Evolutionary conservation across 345 rosid species (phyloP).

Genomic region (Brassica cretica): DNA sequence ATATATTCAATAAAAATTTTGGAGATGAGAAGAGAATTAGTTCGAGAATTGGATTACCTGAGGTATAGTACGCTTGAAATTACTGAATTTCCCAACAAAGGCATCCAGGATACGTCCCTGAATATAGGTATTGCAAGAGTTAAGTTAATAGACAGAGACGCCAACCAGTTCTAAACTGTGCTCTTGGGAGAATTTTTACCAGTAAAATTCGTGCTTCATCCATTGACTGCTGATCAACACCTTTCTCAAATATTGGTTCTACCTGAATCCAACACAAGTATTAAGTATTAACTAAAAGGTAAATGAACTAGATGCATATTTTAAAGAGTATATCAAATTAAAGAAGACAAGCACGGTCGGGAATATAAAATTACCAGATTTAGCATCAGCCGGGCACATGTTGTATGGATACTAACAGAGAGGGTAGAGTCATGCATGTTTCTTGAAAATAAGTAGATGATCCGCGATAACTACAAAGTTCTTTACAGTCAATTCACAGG

Average conservation of each 20-base stretch:
- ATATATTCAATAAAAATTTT: slow-evolving; percentile 7
- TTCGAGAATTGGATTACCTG: slow-evolving; percentile 62
- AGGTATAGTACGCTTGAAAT: slow-evolving; percentile 95
- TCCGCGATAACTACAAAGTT: slow-evolving; percentile 77
- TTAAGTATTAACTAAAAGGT: slow-evolving; percentile 13
- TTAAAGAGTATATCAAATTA: slow-evolving; percentile 10
- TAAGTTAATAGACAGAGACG: slow-evolving; percentile 10
- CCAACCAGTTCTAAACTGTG: slow-evolving; percentile 21
- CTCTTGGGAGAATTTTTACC: slow-evolving; percentile 48
- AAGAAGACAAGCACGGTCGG: slow-evolving; percentile 20
- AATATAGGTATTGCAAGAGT: slow-evolving; percentile 24
- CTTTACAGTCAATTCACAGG: slow-evolving; percentile 13
- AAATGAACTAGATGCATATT: slow-evolving; percentile 21
- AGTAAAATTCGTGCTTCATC: slow-evolving; percentile 93
- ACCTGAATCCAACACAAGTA: slow-evolving; percentile 54
- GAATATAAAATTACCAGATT: slow-evolving; percentile 68
- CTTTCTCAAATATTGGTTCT: slow-evolving; percentile 98
- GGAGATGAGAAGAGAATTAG: slow-evolving; percentile 4
- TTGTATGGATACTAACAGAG: slow-evolving; percentile 91
- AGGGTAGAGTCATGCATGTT: slow-evolving; percentile 98
- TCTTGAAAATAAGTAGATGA: slow-evolving; percentile 91
- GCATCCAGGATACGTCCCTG: slow-evolving; percentile 98
- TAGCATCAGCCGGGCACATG: slow-evolving; percentile 97
- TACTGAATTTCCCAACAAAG: slow-evolving; percentile 95
- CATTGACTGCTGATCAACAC: slow-evolving; percentile 87